phyloP scores from a whole-genome alignment of 805 yeast species.

The Saccharomyces eubayanus region DNA sequence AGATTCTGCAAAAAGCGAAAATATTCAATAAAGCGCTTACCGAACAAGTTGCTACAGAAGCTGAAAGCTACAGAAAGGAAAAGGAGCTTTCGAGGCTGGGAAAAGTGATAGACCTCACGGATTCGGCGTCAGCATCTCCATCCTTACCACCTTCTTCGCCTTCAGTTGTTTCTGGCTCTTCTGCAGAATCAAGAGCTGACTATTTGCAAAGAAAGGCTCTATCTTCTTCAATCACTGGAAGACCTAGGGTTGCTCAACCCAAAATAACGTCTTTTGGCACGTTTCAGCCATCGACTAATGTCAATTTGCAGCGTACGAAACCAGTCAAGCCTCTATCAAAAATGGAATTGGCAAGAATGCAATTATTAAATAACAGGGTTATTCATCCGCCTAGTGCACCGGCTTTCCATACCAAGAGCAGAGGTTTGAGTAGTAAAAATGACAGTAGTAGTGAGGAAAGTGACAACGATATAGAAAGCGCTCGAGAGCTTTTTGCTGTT shows the following conservation, averaged over 20 bases:
- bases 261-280: conserved; percentile 35
- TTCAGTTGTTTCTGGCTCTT: neutral
- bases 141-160: conserved; percentile 5
- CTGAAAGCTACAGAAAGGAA: conserved; percentile 32
- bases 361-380: conserved; percentile 23
- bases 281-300: conserved; percentile 23
- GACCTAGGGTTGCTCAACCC: conserved; percentile 29
- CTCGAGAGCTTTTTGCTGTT: conserved; percentile 30
- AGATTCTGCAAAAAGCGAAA: conserved; percentile 54
- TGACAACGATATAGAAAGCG: conserved; percentile 33
- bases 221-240: conserved; percentile 23
- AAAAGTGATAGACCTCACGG: conserved; percentile 7
- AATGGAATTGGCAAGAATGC: conserved; percentile 34
- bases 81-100: conserved; percentile 18
- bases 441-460: conserved; percentile 32
- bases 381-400: conserved; percentile 43
- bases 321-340: conserved; percentile 29
- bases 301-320: conserved; percentile 16
- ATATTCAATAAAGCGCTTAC: conserved; percentile 47
- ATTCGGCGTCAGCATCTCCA: conserved; percentile 5
- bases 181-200: conserved; percentile 25
- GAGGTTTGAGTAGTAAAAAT: conserved; percentile 14
- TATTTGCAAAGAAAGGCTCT: conserved; percentile 27
- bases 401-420: conserved; percentile 39
- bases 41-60: conserved; percentile 39